These are phyloP conservation scores for Apophysomyces trapeziformis DNA, from an alignment of 371 early-diverging fungal species.

Conservation along the genomic window DNA sequence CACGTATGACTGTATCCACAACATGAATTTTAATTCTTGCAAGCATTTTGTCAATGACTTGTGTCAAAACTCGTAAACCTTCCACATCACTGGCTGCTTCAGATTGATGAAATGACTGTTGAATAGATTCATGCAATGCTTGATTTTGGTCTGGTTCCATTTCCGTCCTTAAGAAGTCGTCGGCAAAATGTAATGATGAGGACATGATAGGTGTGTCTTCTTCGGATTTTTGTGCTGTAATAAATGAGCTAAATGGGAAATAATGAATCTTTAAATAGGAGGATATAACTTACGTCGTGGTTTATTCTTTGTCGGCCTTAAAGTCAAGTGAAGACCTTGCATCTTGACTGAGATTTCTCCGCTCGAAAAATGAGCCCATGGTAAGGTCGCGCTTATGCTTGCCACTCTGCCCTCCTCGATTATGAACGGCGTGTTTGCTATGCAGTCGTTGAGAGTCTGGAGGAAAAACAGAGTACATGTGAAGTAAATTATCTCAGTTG, in stretches of 20 bases:
- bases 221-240: conserved; percentile 32
- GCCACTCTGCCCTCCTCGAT: conserved; percentile 72
- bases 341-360: conserved; percentile 78
- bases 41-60: conserved; percentile 72
- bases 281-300: conserved; percentile 29
- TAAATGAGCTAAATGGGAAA: background rate
- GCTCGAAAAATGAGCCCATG: conserved; percentile 84
- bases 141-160: conserved; percentile 58
- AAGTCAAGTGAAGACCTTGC: conserved; percentile 69
- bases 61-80: conserved; percentile 69
- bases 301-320: conserved; percentile 55
- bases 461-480: background rate
- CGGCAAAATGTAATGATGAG: conserved; percentile 88
- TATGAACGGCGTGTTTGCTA: conserved; percentile 69
- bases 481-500: background rate
- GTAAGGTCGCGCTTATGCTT: conserved; percentile 74
- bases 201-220: conserved; percentile 76
- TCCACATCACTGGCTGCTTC: conserved; percentile 35
- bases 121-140: conserved; percentile 59
- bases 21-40: conserved; percentile 64
- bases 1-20: conserved; percentile 55
- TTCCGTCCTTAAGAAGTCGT: conserved; percentile 79
- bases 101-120: conserved; percentile 54
- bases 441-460: conserved; percentile 75
- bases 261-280: conserved; percentile 1